Evolutionary conservation across 176 grass and related monocot species (phyloP).

Genomic region (Microstegium vimineum): DNA sequence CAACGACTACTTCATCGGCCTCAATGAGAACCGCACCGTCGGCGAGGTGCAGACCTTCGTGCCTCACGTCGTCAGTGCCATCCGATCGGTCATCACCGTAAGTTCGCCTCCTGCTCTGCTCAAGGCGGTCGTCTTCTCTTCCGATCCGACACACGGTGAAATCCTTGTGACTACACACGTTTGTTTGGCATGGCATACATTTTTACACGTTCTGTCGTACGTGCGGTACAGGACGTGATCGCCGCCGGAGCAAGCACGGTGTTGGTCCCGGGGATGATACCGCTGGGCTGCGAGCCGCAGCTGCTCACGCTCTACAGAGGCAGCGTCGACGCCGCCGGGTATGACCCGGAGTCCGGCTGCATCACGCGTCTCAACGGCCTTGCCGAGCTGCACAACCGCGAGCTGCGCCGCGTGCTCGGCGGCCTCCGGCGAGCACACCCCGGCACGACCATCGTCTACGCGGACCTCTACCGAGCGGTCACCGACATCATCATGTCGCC

Average conservation of each 20-base stretch:
- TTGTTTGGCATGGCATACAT: too few relatives aligned
- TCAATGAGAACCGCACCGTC: slow-evolving; percentile 29
- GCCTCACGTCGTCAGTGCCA: slow-evolving; percentile 33
- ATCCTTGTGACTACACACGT: too few relatives aligned
- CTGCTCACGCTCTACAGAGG: slow-evolving; percentile 31
- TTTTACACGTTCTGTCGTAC: too few relatives aligned
- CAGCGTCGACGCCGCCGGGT: not conserved
- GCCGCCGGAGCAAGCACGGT: not conserved
- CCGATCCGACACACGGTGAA: too few relatives aligned
- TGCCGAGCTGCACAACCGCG: slow-evolving; percentile 49
- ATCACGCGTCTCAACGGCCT: slow-evolving; percentile 48
- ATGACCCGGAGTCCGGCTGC: slow-evolving; percentile 52
- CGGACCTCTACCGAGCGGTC: slow-evolving; percentile 47
- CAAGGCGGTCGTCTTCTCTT: not conserved
- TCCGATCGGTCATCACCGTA: slow-evolving; percentile 37
- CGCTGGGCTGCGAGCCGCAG: not conserved
- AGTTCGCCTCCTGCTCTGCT: not conserved
- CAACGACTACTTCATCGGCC: slow-evolving; percentile 62
- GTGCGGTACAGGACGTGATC: not conserved
- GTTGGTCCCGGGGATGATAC: not conserved
- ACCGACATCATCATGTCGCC: slow-evolving; percentile 27
- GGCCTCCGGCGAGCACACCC: slow-evolving; percentile 29
- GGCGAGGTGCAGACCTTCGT: slow-evolving; percentile 40
- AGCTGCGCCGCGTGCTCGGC: slow-evolving; percentile 11
- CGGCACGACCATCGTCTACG: slow-evolving; percentile 40